Evolutionary conservation across 306 rosid genomes (phyloP), one percentile per base, ranked within the genome.

Genomic region (Cucurbita moschata): DNA sequence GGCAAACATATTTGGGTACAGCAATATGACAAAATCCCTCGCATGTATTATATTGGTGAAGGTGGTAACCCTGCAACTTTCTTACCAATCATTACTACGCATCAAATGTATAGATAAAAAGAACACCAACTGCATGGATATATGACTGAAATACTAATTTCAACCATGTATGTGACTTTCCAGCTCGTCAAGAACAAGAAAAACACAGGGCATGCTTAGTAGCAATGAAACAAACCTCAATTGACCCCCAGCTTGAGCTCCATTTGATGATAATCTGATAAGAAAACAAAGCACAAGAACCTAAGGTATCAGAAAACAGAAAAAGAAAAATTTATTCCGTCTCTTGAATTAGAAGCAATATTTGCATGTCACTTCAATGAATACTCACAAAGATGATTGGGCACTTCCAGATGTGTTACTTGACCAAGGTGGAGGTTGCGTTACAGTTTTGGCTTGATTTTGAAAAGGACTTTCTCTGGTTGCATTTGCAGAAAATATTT

Each of bases 341-440:
- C 62, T 42, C 8, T 46, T 56, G 43, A 35, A 46, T 55, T 47
- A 12, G 57, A 68, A 47, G 14, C n/a, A 23, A 21, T 30, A 68
- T 68, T 40, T 14, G 57, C 74, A 7, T 47, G 74, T 15, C 74
- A 70, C 10, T 50, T 23, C 1, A 35, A 42, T 38, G 23, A 38
- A 62, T 58, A 84, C 97, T 86, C 77, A 93, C 98, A 40, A 69
- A 18, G 90, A 77, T 68, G 86, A 75, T 40, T 81, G 88, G 30
- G 69, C 73, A 80, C 58, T 80, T 56, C 78, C 87, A 75, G 82
- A 60, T 77, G 82, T 83, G 77, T 80, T 87, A 70, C 74, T 87
- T 72, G 92, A 94, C 98, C 96, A 94, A 59, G 98, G 98, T 62
- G 87, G 94, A 2, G 98, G 92, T 79, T 87, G 92, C 3, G 85